phyloP scores from a whole-genome alignment of 345 rosid species.

The Corymbia maculata region DNA sequence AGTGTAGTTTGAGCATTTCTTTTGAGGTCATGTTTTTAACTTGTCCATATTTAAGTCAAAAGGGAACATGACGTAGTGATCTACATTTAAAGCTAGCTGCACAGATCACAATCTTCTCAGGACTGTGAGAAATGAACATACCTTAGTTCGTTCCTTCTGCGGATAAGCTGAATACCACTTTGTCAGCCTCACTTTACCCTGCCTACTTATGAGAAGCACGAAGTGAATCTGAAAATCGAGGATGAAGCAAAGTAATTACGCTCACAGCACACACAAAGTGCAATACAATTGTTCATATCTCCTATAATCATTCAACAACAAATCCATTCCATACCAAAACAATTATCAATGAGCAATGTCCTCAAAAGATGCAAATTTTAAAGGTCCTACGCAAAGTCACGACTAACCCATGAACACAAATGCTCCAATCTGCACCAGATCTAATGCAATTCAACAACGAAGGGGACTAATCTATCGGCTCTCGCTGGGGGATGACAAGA shows the following conservation, averaged over 20 bases:
- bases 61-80: background rate
- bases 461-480: background rate
- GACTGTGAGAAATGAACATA: background rate
- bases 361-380: background rate
- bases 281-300: background rate
- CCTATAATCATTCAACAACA: background rate
- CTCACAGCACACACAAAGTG: background rate
- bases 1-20: background rate
- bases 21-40: rapidly evolving
- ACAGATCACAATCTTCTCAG: background rate
- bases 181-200: slow-evolving; percentile 94
- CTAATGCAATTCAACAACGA: background rate
- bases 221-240: slow-evolving; percentile 55
- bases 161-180: slow-evolving; percentile 97
- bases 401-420: background rate
- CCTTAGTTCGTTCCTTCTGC: slow-evolving; percentile 89
- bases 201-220: slow-evolving; percentile 90
- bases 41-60: background rate
- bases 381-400: background rate
- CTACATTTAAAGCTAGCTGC: background rate
- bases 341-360: background rate
- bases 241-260: background rate
- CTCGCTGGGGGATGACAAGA: background rate
- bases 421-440: background rate
- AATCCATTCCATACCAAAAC: background rate